A percentile compares a stretch with the other conserved stretches of the same genome.
phyloP scores from a whole-genome alignment of 306 rosid species.

The Citrullus mucosospermus region DNA sequence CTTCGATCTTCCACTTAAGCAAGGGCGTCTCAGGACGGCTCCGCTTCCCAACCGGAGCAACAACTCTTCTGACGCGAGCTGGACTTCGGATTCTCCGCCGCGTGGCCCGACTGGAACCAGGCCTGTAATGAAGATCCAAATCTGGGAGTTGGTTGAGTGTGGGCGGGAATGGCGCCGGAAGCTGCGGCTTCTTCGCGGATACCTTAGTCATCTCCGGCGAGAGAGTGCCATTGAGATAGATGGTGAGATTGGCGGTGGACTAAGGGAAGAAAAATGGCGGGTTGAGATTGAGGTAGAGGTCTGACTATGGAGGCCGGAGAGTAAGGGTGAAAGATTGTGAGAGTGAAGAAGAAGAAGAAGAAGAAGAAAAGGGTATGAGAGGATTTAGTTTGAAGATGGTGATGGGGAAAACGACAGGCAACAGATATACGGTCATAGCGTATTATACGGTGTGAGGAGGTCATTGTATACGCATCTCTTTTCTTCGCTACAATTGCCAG shows the following conservation, averaged over 20 bases:
- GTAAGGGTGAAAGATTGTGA: background rate
- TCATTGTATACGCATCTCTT: slow-evolving; percentile 4
- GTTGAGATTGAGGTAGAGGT: background rate
- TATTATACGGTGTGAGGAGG: background rate
- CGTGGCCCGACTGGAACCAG: slow-evolving; percentile 11
- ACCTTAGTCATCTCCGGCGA: slow-evolving; percentile 39
- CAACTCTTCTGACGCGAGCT: slow-evolving; percentile 20
- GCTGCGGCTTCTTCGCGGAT: slow-evolving; percentile 27
- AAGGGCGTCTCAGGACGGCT: slow-evolving; percentile 78
- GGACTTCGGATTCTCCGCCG: slow-evolving; percentile 29
- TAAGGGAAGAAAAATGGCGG: background rate
- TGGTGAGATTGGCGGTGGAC: background rate
- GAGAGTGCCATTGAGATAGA: slow-evolving; percentile 26
- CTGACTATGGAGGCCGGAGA: background rate
- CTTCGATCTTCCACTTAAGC: slow-evolving; percentile 49
- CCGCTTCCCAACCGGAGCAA: slow-evolving; percentile 33
- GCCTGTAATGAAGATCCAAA: slow-evolving; percentile 50
- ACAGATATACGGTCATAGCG: background rate
- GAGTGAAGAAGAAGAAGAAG: background rate
- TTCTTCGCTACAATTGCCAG: background rate
- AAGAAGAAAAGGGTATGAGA: background rate
- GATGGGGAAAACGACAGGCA: background rate
- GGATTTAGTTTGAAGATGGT: background rate
- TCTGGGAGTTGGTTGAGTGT: slow-evolving; percentile 24
- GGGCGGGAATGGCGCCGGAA: slow-evolving; percentile 19